Evolutionary conservation across 805 yeast genomes (phyloP).

Genomic region (Tetrapisispora phaffii): DNA sequence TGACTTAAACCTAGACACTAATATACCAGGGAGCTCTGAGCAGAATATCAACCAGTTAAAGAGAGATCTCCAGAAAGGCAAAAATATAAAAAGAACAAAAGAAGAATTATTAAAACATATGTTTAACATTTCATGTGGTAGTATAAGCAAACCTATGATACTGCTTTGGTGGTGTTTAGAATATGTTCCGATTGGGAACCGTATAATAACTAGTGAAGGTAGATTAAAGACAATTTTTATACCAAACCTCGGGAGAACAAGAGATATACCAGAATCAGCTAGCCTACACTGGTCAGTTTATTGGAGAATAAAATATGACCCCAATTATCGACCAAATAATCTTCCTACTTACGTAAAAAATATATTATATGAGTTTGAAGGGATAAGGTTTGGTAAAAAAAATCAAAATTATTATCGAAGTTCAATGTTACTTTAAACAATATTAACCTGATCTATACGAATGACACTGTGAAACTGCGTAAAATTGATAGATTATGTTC

Average conservation of each 20-base stretch:
- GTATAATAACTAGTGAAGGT: slow-evolving; percentile 38
- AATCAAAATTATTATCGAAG: neutral
- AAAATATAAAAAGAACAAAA: slow-evolving; percentile 5
- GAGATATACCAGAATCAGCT: slow-evolving; percentile 41
- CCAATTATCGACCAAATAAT: slow-evolving; percentile 38
- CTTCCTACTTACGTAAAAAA: slow-evolving; percentile 31
- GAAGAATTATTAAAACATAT: slow-evolving; percentile 6
- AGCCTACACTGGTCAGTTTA: slow-evolving; percentile 54
- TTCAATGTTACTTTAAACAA: neutral
- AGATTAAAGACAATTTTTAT: slow-evolving; percentile 40
- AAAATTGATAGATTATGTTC: neutral
- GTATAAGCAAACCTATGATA: slow-evolving; percentile 3
- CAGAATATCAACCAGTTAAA: neutral
- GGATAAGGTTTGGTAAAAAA: slow-evolving; percentile 4
- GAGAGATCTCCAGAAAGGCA: slow-evolving; percentile 32
- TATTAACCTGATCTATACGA: neutral
- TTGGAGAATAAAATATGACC: slow-evolving; percentile 42
- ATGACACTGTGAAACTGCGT: neutral
- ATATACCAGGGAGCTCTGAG: neutral
- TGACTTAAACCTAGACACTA: neutral
- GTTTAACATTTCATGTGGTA: slow-evolving; percentile 2
- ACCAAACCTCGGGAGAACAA: slow-evolving; percentile 48
- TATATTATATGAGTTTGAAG: slow-evolving; percentile 15
- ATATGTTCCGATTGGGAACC: slow-evolving; percentile 47
- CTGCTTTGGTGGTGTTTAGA: slow-evolving; percentile 56